Evolutionary conservation across 345 rosid species (phyloP).

Genomic region (Murraya koenigii): DNA sequence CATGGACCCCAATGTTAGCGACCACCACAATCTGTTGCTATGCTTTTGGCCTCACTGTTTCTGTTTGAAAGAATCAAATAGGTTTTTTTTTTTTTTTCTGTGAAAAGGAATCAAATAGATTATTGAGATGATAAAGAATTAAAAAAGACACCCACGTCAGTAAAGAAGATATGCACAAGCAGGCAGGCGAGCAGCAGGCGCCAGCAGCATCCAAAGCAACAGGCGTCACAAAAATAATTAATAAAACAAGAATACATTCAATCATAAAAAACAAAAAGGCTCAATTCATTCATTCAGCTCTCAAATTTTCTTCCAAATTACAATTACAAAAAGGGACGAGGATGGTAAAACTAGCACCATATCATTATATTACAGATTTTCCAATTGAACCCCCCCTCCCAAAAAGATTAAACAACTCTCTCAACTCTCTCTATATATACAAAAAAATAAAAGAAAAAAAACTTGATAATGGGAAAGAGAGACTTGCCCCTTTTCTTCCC

Average conservation of each 20-base stretch:
- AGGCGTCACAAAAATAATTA: neutral
- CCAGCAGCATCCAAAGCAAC: neutral
- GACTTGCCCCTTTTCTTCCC: neutral
- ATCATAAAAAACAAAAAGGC: neutral
- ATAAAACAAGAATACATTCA: neutral
- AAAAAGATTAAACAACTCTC: neutral
- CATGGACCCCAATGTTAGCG: neutral
- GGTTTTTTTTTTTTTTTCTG: too few species aligned
- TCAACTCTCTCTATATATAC: constrained; percentile 8
- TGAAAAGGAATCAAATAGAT: neutral
- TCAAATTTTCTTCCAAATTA: constrained; percentile 12
- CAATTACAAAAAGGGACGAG: constrained; percentile 17
- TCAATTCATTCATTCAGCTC: constrained; percentile 3
- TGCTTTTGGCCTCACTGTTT: neutral
- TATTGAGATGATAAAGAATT: neutral
- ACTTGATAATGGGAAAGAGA: constrained; percentile 2
- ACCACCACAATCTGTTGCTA: neutral
- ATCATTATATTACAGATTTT: neutral
- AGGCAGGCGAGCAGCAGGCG: neutral
- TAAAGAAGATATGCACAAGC: neutral
- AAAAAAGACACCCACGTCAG: neutral
- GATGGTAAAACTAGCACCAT: neutral
- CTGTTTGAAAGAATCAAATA: neutral
- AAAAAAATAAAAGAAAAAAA: neutral
- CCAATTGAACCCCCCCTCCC: neutral